These are phyloP conservation scores for Candida germanica DNA, from an alignment of 805 yeast genomes.

Conservation along the genomic window DNA sequence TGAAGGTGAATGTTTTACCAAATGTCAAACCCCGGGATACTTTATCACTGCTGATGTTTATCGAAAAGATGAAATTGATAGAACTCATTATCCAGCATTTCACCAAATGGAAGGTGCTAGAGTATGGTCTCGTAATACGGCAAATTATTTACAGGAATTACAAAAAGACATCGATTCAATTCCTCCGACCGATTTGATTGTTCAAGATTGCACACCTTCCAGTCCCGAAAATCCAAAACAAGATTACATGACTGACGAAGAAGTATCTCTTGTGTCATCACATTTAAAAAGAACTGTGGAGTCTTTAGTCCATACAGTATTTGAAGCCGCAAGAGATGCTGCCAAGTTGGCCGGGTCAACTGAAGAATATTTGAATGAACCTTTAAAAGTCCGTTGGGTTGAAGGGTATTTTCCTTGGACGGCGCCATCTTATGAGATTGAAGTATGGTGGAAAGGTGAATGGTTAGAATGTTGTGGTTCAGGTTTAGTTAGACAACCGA, in stretches of 20 bases:
- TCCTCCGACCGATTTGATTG: conserved; percentile 66
- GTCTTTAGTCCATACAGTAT: conserved; percentile 75
- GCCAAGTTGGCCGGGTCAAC: conserved; percentile 59
- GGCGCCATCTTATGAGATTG: conserved; percentile 96
- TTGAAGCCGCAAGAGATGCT: conserved; percentile 63
- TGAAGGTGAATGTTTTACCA: conserved; percentile 78
- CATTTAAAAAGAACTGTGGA: conserved; percentile 89
- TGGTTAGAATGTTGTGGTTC: conserved; percentile 98
- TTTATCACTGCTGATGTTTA: conserved; percentile 94
- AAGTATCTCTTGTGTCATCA: conserved; percentile 63
- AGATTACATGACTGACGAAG: conserved; percentile 63
- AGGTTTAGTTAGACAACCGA: conserved; percentile 82
- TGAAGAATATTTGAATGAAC: conserved; percentile 61
- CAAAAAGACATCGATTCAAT: conserved; percentile 57
- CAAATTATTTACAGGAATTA: conserved; percentile 39
- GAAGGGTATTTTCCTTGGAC: conserved; percentile 98
- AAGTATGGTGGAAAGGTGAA: conserved; percentile 97
- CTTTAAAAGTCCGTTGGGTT: conserved; percentile 88
- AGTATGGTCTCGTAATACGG: conserved; percentile 62
- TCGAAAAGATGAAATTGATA: conserved; percentile 90
- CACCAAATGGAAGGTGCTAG: conserved; percentile 98
- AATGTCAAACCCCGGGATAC: conserved; percentile 74
- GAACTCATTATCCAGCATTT: conserved; percentile 95
- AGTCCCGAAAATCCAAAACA: conserved; percentile 73
- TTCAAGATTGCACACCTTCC: conserved; percentile 59